phyloP scores from a whole-genome alignment of 139 green algal genomes.

The Chlorella sorokiniana region DNA sequence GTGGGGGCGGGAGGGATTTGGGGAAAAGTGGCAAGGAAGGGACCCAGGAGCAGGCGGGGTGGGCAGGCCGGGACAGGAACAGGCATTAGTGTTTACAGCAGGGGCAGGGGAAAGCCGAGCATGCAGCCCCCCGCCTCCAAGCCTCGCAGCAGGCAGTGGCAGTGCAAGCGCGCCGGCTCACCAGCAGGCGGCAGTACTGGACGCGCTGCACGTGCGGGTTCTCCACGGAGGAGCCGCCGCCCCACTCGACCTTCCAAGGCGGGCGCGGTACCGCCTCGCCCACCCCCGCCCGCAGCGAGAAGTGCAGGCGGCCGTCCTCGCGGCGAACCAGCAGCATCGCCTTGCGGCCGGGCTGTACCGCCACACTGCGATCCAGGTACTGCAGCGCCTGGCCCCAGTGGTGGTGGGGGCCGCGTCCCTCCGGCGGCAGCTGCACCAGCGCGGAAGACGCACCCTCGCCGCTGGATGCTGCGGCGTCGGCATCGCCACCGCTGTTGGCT shows the following conservation, averaged over 20 bases:
- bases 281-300: conserved; percentile 60
- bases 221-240: conserved; percentile 81
- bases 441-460: no score
- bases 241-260: conserved; percentile 85
- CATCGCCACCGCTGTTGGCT: no score
- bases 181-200: conserved; percentile 83
- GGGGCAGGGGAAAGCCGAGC: no score
- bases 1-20: neutral
- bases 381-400: conserved; percentile 79
- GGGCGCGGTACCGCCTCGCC: conserved; percentile 57
- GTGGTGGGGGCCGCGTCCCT: conserved; percentile 30
- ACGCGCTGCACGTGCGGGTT: conserved; percentile 87
- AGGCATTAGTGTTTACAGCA: neutral
- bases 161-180: conserved; percentile 11
- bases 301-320: conserved; percentile 47
- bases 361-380: conserved; percentile 64
- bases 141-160: no score
- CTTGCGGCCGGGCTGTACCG: conserved; percentile 41
- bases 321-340: conserved; percentile 65
- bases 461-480: neutral
- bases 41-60: neutral
- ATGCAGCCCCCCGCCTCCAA: no score
- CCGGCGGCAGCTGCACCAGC: neutral
- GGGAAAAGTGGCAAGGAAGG: neutral
- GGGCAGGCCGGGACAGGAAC: neutral